A percentile compares a stretch with the other conserved stretches of the same genome.
Conservation (phyloP, 2,329 filamentous ascomycete species). For the Meredithiella fracta region DNA sequence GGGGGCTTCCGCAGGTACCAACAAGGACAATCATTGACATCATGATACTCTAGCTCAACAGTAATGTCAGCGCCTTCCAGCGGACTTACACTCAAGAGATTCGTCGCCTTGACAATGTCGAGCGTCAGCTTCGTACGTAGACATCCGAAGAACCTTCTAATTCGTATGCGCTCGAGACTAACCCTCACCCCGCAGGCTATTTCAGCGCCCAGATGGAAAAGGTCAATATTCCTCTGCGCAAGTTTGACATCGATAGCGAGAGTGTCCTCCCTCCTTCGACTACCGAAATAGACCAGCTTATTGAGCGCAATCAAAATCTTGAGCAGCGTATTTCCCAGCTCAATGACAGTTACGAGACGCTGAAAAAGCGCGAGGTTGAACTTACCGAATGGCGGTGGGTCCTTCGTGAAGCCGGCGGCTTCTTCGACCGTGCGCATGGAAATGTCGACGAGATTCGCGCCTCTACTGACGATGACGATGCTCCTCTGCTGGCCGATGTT, state of each 20-base stretch:
- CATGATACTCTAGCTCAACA: slow-evolving; percentile 55
- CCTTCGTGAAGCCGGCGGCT: slow-evolving; percentile 83
- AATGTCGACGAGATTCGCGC: slow-evolving; percentile 93
- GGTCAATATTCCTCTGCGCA: slow-evolving; percentile 66
- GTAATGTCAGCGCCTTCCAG: slow-evolving; percentile 85
- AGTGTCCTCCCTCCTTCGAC: slow-evolving; percentile 76
- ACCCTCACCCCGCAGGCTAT: slow-evolving; percentile 44
- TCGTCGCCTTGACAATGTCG: slow-evolving; percentile 90
- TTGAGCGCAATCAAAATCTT: slow-evolving; percentile 79
- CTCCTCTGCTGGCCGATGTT: slow-evolving; percentile 79
- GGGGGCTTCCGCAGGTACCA: background rate
- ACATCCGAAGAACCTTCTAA: background rate
- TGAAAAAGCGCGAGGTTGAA: slow-evolving; percentile 96
- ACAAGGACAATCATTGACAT: slow-evolving; percentile 3
- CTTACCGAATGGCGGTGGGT: slow-evolving; percentile 98
- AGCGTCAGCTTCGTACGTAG: slow-evolving; percentile 83
- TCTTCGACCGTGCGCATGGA: slow-evolving; percentile 91
- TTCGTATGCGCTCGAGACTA: background rate
- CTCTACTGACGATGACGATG: slow-evolving; percentile 79
- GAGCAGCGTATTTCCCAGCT: slow-evolving; percentile 82
- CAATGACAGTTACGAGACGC: slow-evolving; percentile 94
- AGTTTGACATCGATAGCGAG: slow-evolving; percentile 79
- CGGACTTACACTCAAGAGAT: slow-evolving; percentile 97
- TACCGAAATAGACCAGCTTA: slow-evolving; percentile 88
- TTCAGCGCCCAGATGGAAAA: slow-evolving; percentile 96